Base-by-base conservation (phyloP, 192 early-diverging fungal genomes). In the Spizellomyces punctatus region DNA sequence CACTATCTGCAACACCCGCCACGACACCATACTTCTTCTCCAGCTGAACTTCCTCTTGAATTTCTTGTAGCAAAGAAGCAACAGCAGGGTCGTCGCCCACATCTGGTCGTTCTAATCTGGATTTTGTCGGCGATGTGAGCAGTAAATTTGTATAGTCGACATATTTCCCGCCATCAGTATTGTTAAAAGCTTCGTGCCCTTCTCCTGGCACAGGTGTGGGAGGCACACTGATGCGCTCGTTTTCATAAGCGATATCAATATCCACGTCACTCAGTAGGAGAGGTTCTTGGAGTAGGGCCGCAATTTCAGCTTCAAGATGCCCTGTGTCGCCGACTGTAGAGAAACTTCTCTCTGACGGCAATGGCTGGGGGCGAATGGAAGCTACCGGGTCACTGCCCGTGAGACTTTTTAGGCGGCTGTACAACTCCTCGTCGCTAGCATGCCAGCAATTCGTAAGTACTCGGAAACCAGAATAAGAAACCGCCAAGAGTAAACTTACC, bases 71-170 rank as follows among this genome's bases (percentile, higher is more conserved):
- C 8, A 80, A 44, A 12, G n/a, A 54, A 19, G 7, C 49, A 9
- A 76, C 75, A 8, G 75, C 71, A 42, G 17, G 52, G 36, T 72
- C 69, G 22, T 70, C 63, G 14, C 58, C 74, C 0, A n/a, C 44
- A 0, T 59, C 7, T 22, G 10, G 22, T 36, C 45, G 27, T 27
- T 12, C 8, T 10, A 58, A 22, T 12, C 43, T 50, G 46, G 59
- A 19, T 36, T 64, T 36, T 8, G 68, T 55, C 10, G 79, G 79
- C 7, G 75, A 76, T 9, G 79, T 80, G 8, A 80, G 72, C 27
- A 80, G 47, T 8, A 80, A 71, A n/a, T 60, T 56, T 5, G 79
- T 80, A 64, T 73, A 80, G 58, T 80, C 79, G 4, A 80, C 75
- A 63, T 57, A 77, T 43, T 58, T 59, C 9, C 68, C 68, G 8